Evolutionary conservation across 371 early-diverging fungal species (phyloP).

Genomic region (Coemansia sp.): DNA sequence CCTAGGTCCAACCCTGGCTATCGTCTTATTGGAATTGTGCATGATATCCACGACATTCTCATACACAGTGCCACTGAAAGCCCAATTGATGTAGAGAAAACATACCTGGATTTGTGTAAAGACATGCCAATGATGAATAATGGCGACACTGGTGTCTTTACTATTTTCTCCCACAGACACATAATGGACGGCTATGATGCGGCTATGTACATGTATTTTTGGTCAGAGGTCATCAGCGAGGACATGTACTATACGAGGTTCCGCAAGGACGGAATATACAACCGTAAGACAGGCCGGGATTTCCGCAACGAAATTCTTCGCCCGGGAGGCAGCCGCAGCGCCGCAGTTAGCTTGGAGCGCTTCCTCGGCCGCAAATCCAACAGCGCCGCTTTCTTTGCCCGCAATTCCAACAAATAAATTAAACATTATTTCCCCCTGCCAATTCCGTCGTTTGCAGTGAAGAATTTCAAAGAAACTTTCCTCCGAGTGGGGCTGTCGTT

Average conservation of each 20-base stretch:
- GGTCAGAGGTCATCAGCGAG: conserved; percentile 76
- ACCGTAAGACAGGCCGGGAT: conserved; percentile 52
- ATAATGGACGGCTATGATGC: conserved; percentile 80
- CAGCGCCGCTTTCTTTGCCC: conserved; percentile 38
- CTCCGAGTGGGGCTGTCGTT: too few species aligned
- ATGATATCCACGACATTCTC: conserved; percentile 67
- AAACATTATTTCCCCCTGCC: too few species aligned
- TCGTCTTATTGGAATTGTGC: conserved; percentile 68
- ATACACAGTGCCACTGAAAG: conserved; percentile 56
- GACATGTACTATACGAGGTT: conserved; percentile 78
- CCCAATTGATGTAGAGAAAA: conserved; percentile 54
- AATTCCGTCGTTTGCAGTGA: too few species aligned
- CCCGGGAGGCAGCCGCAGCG: conserved; percentile 70
- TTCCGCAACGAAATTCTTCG: conserved; percentile 63
- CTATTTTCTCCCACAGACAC: conserved; percentile 57
- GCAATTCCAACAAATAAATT: background rate
- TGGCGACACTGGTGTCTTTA: conserved; percentile 14
- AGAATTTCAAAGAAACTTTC: too few species aligned
- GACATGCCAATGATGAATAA: conserved; percentile 58
- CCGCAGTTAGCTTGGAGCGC: conserved; percentile 63
- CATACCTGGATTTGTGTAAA: conserved; percentile 63
- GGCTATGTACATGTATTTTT: conserved; percentile 69
- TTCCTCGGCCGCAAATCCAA: conserved; percentile 79
- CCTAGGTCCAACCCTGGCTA: conserved; percentile 64
- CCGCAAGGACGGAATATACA: conserved; percentile 51